phyloP scores from a whole-genome alignment of 2,329 filamentous ascomycete genomes.

The Fusarium vanettenii region DNA sequence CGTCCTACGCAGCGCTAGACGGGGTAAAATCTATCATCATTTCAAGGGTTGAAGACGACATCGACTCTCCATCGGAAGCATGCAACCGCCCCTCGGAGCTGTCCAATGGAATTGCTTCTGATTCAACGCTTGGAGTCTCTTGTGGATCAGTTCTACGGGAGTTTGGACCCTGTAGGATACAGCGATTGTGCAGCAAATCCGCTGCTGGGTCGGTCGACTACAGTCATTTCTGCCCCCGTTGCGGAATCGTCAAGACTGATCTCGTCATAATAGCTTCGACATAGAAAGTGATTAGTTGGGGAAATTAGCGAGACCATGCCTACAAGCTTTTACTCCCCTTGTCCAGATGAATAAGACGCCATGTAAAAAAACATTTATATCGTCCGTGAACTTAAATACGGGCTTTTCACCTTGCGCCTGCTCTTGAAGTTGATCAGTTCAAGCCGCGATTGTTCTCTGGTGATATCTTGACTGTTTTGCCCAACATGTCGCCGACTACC shows the following conservation, averaged over 20 bases:
- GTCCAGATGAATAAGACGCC: not conserved
- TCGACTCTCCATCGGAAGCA: constrained; percentile 2
- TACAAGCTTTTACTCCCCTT: not conserved
- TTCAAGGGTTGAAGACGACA: constrained; percentile 21
- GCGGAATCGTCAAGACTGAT: not conserved
- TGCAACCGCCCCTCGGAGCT: not conserved
- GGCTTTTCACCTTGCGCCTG: not conserved
- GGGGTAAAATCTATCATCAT: constrained; percentile 15
- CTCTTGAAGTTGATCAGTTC: constrained; percentile 3
- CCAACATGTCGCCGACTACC: constrained; percentile 14
- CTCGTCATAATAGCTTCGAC: constrained; percentile 22
- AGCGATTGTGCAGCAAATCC: not conserved
- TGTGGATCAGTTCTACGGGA: not conserved
- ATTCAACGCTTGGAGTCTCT: not conserved
- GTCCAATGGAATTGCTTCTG: not conserved
- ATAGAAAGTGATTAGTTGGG: not conserved
- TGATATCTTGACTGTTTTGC: not conserved
- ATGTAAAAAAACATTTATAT: not conserved
- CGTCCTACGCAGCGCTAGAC: not conserved
- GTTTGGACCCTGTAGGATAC: not conserved
- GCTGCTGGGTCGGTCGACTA: not conserved
- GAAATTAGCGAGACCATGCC: not conserved
- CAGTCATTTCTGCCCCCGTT: constrained; percentile 4
- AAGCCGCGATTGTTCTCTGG: not conserved
- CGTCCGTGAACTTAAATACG: constrained; percentile 1